Percentiles rank a stretch among this genome's conserved stretches.
Conservation (phyloP, 2,329 filamentous ascomycete genomes). For the Penicillium brasilianum region DNA sequence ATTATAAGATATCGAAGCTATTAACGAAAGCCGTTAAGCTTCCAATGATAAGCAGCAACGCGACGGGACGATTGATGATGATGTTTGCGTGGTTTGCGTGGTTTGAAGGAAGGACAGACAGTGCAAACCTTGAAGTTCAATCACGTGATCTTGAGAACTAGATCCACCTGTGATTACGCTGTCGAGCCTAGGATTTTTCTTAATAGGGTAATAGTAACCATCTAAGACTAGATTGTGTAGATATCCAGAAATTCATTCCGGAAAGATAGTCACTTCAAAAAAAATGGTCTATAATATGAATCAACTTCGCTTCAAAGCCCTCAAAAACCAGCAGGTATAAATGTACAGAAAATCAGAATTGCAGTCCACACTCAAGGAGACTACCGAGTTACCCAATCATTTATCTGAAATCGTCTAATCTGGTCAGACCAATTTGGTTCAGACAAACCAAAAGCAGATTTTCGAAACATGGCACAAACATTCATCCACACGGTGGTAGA, state of each 20-base stretch:
- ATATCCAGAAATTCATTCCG: too few species aligned
- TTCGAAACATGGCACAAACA: background rate
- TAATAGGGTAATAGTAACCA: too few species aligned
- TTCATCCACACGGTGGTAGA: background rate
- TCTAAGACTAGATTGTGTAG: too few species aligned
- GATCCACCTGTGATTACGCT: too few species aligned
- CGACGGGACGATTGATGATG: slow-evolving; percentile 32
- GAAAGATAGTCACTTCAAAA: background rate
- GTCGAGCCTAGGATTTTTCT: too few species aligned
- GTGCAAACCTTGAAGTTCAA: slow-evolving; percentile 40
- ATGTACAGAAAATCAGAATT: background rate
- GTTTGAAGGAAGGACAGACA: slow-evolving; percentile 49
- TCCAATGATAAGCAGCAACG: slow-evolving; percentile 33
- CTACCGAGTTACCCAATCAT: background rate
- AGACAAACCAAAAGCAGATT: background rate
- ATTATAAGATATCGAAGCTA: slow-evolving; percentile 11
- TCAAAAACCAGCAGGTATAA: background rate
- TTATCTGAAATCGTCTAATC: background rate
- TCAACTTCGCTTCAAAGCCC: background rate
- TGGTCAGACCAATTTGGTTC: background rate
- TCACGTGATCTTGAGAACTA: slow-evolving; percentile 25
- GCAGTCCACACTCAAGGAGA: background rate
- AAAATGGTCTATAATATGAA: background rate
- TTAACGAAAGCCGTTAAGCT: slow-evolving; percentile 16
- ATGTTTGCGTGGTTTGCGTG: slow-evolving; percentile 47